phyloP scores from a whole-genome alignment of 1,139 yeast species.

The Sugiyamaella novakii region DNA sequence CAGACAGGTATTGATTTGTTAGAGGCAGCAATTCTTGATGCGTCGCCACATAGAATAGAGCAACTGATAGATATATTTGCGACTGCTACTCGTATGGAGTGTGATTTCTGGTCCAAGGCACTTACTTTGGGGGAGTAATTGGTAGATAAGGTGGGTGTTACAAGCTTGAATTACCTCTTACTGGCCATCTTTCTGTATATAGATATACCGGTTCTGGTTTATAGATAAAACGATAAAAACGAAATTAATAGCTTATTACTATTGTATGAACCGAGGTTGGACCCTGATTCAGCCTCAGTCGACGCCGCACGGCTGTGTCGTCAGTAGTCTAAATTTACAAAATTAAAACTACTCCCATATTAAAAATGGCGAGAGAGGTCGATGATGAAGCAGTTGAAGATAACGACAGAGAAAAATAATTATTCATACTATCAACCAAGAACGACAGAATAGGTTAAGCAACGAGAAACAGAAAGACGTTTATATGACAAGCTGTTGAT shows the following conservation, averaged over 20 bases:
- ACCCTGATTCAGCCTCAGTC: neutral
- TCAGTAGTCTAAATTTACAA: slow-evolving; percentile 4
- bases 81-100: slow-evolving; percentile 60
- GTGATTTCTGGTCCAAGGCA: slow-evolving; percentile 60
- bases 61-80: slow-evolving; percentile 60
- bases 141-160: too few relatives aligned
- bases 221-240: too few relatives aligned
- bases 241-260: too few relatives aligned
- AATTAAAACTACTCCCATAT: slow-evolving; percentile 12
- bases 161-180: too few relatives aligned
- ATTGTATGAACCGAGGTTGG: too few relatives aligned
- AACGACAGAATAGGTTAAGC: too few relatives aligned
- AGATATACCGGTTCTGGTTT: too few relatives aligned
- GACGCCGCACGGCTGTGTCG: slow-evolving; percentile 5
- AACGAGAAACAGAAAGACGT: neutral
- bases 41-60: slow-evolving; percentile 49
- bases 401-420: neutral
- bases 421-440: neutral
- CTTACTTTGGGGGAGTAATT: slow-evolving; percentile 32
- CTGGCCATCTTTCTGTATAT: too few relatives aligned
- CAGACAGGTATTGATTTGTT: slow-evolving; percentile 51
- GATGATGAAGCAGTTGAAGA: slow-evolving; percentile 7
- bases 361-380: slow-evolving; percentile 1
- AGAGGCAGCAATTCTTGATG: slow-evolving; percentile 47
- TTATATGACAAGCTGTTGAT: neutral